Conservation (phyloP, 2,329 filamentous ascomycete species). For the Colletotrichum neosansevieriae region DNA sequence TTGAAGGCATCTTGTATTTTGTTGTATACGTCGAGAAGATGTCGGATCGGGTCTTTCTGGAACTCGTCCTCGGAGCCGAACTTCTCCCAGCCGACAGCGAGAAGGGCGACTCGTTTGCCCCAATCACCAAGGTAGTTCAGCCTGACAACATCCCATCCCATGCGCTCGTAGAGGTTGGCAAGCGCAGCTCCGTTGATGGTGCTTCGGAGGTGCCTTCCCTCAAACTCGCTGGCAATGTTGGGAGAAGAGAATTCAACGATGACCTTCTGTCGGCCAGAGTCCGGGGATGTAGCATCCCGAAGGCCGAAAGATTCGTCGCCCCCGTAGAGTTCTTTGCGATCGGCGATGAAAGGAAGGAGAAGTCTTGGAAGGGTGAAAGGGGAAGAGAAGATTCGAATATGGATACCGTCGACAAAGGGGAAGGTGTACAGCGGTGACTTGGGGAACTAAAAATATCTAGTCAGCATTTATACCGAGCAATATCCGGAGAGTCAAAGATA, state of each 20-base stretch:
- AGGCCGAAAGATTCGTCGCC: conserved; percentile 70
- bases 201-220: conserved; percentile 79
- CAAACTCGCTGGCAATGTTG: conserved; percentile 83
- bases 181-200: conserved; percentile 83
- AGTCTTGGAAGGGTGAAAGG: conserved; percentile 65
- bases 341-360: conserved; percentile 70
- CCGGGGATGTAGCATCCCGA: conserved; percentile 57
- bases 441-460: conserved; percentile 58
- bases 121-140: conserved; percentile 86
- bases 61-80: conserved; percentile 76
- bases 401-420: conserved; percentile 67
- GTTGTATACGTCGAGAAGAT: conserved; percentile 80
- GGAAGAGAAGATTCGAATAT: conserved; percentile 76
- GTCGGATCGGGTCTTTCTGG: conserved; percentile 74
- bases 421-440: conserved; percentile 68
- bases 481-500: accelerated
- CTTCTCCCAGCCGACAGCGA: conserved; percentile 76
- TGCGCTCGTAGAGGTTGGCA: conserved; percentile 74
- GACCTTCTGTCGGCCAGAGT: conserved; percentile 60
- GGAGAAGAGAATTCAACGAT: conserved; percentile 81
- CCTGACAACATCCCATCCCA: conserved; percentile 77
- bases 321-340: conserved; percentile 68
- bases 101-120: conserved; percentile 78
- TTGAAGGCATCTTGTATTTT: conserved; percentile 73
- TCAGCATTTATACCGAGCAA: not conserved